Evolutionary conservation across 371 early-diverging fungal genomes (phyloP).

Genomic region (Mucor saturninus): DNA sequence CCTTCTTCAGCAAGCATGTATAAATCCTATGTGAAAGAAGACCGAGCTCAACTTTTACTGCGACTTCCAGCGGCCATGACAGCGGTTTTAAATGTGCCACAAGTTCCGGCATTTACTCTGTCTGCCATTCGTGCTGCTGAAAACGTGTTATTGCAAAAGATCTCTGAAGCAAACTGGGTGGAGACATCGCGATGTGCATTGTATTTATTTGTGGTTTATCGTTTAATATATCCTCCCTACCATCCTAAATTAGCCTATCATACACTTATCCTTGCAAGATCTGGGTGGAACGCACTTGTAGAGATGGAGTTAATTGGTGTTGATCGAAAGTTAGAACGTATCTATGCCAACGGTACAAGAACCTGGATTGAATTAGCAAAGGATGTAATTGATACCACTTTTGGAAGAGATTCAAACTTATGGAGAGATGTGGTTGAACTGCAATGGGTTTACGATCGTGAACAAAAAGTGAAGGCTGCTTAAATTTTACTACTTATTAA

Average conservation of each 20-base stretch:
- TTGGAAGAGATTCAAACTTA: constrained; percentile 41
- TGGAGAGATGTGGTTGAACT: constrained; percentile 55
- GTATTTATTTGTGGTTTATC: constrained; percentile 69
- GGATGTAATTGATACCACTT: constrained; percentile 31
- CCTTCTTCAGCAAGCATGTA: not conserved
- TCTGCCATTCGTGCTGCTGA: constrained; percentile 35
- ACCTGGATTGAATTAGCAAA: constrained; percentile 51
- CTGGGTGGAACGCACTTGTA: constrained; percentile 66
- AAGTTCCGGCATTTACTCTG: constrained; percentile 34
- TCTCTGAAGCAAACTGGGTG: constrained; percentile 45
- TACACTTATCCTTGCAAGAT: constrained; percentile 66
- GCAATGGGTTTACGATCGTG: constrained; percentile 55
- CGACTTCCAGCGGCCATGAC: constrained; percentile 17
- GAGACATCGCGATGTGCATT: constrained; percentile 58
- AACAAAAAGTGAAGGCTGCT: constrained; percentile 38
- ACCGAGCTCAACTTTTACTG: constrained; percentile 12
- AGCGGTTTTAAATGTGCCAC: constrained; percentile 30
- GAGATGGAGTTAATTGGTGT: constrained; percentile 53
- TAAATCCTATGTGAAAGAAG: constrained; percentile 11
- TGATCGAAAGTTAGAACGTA: constrained; percentile 42
- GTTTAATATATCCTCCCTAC: constrained; percentile 69
- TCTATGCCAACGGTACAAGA: constrained; percentile 43
- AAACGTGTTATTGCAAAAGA: constrained; percentile 22
- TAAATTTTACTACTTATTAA: not conserved
- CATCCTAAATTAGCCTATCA: constrained; percentile 74